Base-by-base conservation (phyloP, 2,329 filamentous ascomycete genomes). In the Davidsoniella eucalypti region DNA sequence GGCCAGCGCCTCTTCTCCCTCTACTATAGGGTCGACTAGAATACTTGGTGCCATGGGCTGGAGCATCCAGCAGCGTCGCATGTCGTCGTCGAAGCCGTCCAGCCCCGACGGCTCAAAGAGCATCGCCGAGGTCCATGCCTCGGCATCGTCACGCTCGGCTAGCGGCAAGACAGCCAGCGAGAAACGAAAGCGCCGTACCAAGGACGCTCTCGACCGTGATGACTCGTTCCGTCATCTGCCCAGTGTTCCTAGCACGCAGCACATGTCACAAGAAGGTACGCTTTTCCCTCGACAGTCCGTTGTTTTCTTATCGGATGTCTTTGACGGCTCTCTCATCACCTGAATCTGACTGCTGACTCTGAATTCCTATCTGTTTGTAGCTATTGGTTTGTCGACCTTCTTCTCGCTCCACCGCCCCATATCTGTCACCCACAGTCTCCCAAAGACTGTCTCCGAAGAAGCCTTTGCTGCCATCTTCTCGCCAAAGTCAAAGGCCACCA, bases 391-490 rank as follows among this genome's bases (percentile, higher is more conserved):
- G 43, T 92, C 90, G 6, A 83, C 83, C 54, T 96, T 98, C 73
- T 96, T 96, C 71, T 93, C 88, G 55, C 82, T 94, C 57, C 87
- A 98, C 67, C 81, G 92, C 54, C 92, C 92, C 43, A 90, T 98
- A 60, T 94, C 87, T 50, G 78, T 95, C 56, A 87, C 82, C 46
- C 80, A 82, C 58, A 81, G 82, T 57, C 81, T 94, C 61, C 92
- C 84, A 51, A 79, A 76, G 58, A 70, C 74, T 17, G 75, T 87
- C 43, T 79, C 76, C 48, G 72, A 82, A 55, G 82, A 84, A 61
- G 74, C 81, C 46, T 95, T 96, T 64, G 81, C 85, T 55, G 74
- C 82, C 60, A 88, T 98, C 60, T 96, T 96, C 64, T 71, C 80
- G 42, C 62, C 69, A 52, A 73, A 70, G 49, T 64, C 66, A 18